Evolutionary conservation across 2,329 filamentous ascomycete genomes (phyloP), one percentile per base, ranked within the genome.

Genomic region (Phyllosticta citribraziliensis): DNA sequence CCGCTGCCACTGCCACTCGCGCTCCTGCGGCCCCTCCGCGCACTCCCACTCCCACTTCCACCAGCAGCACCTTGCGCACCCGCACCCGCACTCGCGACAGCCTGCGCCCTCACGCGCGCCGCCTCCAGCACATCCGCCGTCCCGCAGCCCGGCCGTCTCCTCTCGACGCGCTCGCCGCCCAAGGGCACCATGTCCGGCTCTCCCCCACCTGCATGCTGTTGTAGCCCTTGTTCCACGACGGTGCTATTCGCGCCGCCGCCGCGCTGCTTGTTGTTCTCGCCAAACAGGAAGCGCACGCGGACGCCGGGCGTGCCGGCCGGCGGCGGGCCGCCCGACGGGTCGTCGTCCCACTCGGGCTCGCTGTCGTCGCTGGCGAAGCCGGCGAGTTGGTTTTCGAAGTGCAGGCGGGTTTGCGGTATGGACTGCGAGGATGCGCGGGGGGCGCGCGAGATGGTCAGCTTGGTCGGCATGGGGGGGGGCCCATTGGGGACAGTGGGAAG

Each of bases 351-450:
- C 40, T 64, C 63, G 24, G 54, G 35, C 11, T 63, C 57, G 19
- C 56, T 47, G 33, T 52, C 25, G 53, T 63, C 62, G 53, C 57
- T 52, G 5, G 63, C 64, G 59, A 65, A 56, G 5, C 73, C 73
- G 20, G 67, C 62, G 57, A 75, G 61, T 2, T 74, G 60, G 33
- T 70, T 70, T 19, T 67, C 64, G 57, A 70, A 74, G 33, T 69
- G 66, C 12, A 67, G 63, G 12, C 73, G 66, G 5, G 71, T 74
- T 62, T 67, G 67, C 17, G 67, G 66, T 62, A 64, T 22, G 70
- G 63, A 64, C 72, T 74, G 68, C 67, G 47, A 2, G 35, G 11
- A 2, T 6, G 12, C 5, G 17, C 9, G n/a, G 14, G 2, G 22
- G 22, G 3, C 22, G 22, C 22, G 22, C 22, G 22, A 22, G 22